phyloP scores from a whole-genome alignment of 148 eudicot species.

The Vaccinium macrocarpon region DNA sequence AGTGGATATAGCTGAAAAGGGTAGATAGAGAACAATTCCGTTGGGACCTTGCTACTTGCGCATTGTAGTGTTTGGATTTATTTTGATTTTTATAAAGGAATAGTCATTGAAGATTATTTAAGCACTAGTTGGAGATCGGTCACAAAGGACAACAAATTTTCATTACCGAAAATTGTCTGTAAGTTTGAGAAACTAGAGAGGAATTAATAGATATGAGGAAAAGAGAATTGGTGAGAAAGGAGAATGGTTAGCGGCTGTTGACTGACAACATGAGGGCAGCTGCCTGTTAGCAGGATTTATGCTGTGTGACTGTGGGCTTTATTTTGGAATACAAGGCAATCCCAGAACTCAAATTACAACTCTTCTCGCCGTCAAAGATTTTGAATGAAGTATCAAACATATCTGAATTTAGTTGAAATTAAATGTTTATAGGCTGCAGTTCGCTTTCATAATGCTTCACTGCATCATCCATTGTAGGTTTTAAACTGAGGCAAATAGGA shows the following conservation, averaged over 20 bases:
- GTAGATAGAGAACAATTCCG: no score
- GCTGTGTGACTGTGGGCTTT: neutral
- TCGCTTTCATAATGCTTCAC: neutral
- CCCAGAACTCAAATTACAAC: neutral
- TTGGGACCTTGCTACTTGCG: neutral
- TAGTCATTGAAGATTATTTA: no score
- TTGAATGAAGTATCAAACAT: neutral
- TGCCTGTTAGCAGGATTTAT: neutral
- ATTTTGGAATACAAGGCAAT: neutral
- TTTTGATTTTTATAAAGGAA: neutral
- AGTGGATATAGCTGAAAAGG: no score
- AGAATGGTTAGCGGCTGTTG: neutral
- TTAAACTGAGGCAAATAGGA: neutral
- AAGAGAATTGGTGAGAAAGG: neutral
- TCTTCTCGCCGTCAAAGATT: neutral
- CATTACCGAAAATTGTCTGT: neutral
- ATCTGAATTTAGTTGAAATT: neutral
- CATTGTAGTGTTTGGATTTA: neutral
- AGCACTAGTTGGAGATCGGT: neutral
- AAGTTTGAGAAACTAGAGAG: neutral
- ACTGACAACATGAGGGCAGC: neutral
- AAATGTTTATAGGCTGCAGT: neutral
- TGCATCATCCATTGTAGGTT: neutral
- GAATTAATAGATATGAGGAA: neutral
- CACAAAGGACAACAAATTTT: neutral